phyloP scores from a whole-genome alignment of 345 rosid species.

The Diplotaxis tenuifolia region DNA sequence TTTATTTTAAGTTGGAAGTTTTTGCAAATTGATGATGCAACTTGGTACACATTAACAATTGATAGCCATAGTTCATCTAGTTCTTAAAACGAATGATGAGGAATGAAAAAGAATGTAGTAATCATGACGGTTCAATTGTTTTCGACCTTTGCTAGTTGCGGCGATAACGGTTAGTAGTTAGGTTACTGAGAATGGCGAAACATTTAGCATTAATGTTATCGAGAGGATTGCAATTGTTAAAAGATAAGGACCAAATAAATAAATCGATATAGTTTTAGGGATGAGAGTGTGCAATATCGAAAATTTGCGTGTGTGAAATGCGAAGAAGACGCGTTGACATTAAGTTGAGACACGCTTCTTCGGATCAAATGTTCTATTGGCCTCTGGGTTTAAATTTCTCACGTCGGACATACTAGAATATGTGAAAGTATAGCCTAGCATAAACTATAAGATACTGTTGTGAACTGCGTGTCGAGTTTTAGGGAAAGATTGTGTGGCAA shows the following conservation, averaged over 20 bases:
- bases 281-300: neutral
- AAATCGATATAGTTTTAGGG: neutral
- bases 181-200: neutral
- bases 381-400: neutral
- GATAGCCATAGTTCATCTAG: neutral
- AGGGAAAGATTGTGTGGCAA: constrained; percentile 21
- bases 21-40: neutral
- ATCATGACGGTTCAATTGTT: neutral
- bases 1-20: too few species aligned
- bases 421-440: neutral
- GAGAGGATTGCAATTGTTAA: neutral
- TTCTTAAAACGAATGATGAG: neutral
- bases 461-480: constrained; percentile 14
- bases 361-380: neutral
- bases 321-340: neutral
- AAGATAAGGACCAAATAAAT: neutral
- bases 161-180: constrained; percentile 15
- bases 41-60: neutral
- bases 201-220: neutral
- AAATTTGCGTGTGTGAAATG: neutral
- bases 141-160: neutral
- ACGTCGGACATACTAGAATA: neutral
- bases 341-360: neutral
- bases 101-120: neutral
- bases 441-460: neutral